Evolutionary conservation across 371 early-diverging fungal genomes (phyloP).

Genomic region (Thermomucor indicae-seudaticae): DNA sequence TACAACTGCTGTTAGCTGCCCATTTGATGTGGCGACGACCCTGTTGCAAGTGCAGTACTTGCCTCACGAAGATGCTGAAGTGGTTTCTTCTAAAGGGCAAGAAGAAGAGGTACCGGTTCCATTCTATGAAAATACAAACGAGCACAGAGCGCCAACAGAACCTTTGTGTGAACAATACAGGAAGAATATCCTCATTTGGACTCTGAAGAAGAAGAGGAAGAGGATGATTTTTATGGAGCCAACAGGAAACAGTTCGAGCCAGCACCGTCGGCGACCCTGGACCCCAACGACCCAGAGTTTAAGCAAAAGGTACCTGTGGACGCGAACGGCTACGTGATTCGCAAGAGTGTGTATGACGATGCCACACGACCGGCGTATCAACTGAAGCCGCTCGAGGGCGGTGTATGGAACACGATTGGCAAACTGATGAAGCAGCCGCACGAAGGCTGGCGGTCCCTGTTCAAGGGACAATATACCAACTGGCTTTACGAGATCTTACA

Average conservation of each 20-base stretch:
- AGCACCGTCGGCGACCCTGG: conserved; percentile 21
- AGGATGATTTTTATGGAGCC: conserved; percentile 28
- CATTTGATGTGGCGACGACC: conserved; percentile 75
- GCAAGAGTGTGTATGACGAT: conserved; percentile 56
- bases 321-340: conserved; percentile 59
- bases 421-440: conserved; percentile 52
- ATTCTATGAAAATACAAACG: conserved; percentile 15
- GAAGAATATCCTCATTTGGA: no score
- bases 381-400: conserved; percentile 54
- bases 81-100: conserved; percentile 10
- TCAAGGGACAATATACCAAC: conserved; percentile 71
- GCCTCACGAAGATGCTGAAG: conserved; percentile 51
- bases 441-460: conserved; percentile 62
- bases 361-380: conserved; percentile 60
- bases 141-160: background rate
- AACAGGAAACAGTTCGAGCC: conserved; percentile 8
- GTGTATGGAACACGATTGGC: conserved; percentile 56
- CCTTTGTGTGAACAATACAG: conserved; percentile 10
- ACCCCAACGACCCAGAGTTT: conserved; percentile 36
- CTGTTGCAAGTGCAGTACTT: conserved; percentile 81
- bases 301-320: conserved; percentile 35
- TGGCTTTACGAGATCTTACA: conserved; percentile 75
- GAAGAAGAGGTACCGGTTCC: conserved; percentile 5
- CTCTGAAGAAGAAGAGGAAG: conserved; percentile 32
- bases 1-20: conserved; percentile 62